A percentile compares a stretch with the other conserved stretches of the same genome.
Conservation (phyloP, 2,329 filamentous ascomycete genomes). For the Daldinia sp. region DNA sequence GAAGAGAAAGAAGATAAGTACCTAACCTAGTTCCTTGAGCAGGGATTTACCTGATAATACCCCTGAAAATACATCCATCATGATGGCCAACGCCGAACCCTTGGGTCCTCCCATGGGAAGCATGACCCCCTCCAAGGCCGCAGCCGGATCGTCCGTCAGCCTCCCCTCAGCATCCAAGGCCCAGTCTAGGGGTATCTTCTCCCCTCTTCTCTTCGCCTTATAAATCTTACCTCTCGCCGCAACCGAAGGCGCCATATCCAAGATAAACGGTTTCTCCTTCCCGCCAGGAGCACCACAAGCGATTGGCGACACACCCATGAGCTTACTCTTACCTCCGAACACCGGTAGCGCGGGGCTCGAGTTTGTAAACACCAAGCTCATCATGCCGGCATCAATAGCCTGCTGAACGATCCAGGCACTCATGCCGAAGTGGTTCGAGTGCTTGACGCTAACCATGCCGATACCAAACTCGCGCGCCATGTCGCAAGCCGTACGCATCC, state of each 20-base stretch:
- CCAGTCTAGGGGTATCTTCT: constrained; percentile 77
- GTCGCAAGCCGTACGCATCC: constrained; percentile 72
- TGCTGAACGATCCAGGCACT: constrained; percentile 81
- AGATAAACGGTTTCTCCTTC: constrained; percentile 67
- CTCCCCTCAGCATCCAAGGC: constrained; percentile 75
- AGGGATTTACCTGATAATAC: constrained; percentile 62
- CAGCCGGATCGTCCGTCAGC: constrained; percentile 74
- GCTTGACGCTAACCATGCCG: constrained; percentile 77
- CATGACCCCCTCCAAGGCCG: constrained; percentile 80
- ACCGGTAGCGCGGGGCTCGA: constrained; percentile 76
- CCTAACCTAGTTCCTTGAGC: too few species aligned
- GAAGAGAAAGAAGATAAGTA: not conserved
- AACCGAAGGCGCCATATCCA: constrained; percentile 78
- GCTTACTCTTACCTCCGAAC: constrained; percentile 72
- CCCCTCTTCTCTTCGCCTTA: constrained; percentile 71
- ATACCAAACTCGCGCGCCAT: constrained; percentile 73
- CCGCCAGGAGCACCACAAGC: constrained; percentile 77
- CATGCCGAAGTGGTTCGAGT: constrained; percentile 87
- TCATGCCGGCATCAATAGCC: constrained; percentile 75
- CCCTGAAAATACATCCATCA: constrained; percentile 91
- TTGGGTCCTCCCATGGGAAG: constrained; percentile 87
- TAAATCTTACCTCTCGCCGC: constrained; percentile 77
- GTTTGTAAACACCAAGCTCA: constrained; percentile 76
- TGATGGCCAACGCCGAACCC: constrained; percentile 77
- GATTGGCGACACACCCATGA: constrained; percentile 78